phyloP scores from a whole-genome alignment of 805 yeast species.

The Cyberlindnera mississippiensis region DNA sequence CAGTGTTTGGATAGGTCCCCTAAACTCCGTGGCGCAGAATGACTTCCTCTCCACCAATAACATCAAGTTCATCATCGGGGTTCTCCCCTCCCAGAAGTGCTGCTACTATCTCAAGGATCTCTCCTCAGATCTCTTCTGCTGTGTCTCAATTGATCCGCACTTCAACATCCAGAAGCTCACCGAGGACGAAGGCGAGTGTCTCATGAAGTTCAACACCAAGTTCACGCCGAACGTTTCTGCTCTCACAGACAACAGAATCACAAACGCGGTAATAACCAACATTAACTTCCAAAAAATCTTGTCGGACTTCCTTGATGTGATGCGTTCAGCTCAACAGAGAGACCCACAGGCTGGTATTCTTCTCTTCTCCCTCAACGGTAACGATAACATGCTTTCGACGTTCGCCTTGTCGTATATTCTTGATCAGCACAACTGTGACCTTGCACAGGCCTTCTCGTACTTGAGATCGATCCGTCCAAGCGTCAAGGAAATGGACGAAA shows the following conservation, averaged over 20 bases:
- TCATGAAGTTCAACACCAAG: constrained; percentile 26
- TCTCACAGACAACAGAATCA: constrained; percentile 21
- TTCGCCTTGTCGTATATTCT: constrained; percentile 24
- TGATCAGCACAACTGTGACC: constrained; percentile 24
- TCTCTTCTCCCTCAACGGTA: constrained; percentile 28
- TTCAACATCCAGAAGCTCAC: constrained; percentile 28
- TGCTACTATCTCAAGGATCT: constrained; percentile 29
- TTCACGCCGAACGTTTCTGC: constrained; percentile 22
- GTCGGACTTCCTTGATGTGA: constrained; percentile 20
- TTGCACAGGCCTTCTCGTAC: constrained; percentile 22
- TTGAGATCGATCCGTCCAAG: constrained; percentile 27
- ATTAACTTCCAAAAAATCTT: constrained; percentile 24
- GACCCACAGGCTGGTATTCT: constrained; percentile 27
- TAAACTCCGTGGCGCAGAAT: constrained; percentile 37
- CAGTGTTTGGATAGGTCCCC: constrained; percentile 44
- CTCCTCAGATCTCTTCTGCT: constrained; percentile 27
- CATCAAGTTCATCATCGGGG: constrained; percentile 36
- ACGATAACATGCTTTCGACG: constrained; percentile 24
- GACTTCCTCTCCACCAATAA: constrained; percentile 36
- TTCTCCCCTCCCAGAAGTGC: constrained; percentile 32
- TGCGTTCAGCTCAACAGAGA: constrained; percentile 20
- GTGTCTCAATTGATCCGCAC: constrained; percentile 34
- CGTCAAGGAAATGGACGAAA: constrained; percentile 21
- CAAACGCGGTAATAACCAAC: constrained; percentile 25
- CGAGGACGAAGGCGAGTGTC: constrained; percentile 24